These are phyloP conservation scores for Dichotomocladium elegans DNA, from an alignment of 371 early-diverging fungal genomes.

Conservation along the genomic window DNA sequence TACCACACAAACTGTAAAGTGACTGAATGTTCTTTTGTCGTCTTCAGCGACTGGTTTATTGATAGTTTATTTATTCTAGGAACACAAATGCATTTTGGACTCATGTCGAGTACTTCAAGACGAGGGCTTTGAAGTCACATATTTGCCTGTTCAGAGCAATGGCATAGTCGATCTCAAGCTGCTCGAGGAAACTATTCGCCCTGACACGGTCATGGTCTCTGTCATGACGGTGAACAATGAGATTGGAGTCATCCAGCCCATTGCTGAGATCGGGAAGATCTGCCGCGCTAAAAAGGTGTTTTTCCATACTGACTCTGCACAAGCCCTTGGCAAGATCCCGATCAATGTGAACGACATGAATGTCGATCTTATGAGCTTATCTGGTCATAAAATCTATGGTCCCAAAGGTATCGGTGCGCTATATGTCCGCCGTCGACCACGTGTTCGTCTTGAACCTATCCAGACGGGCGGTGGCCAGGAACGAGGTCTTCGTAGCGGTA, in stretches of 20 bases:
- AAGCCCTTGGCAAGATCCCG: constrained; percentile 98
- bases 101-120: constrained; percentile 97
- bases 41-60: too few species aligned
- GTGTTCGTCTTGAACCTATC: constrained; percentile 93
- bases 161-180: constrained; percentile 82
- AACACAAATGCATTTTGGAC: constrained; percentile 99
- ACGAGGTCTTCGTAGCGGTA: constrained; percentile 97
- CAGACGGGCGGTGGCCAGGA: constrained; percentile 99
- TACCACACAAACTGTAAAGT: constrained; percentile 94
- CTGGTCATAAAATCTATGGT: constrained; percentile 99
- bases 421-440: constrained; percentile 94
- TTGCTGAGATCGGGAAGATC: constrained; percentile 91
- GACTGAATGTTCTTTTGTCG: too few species aligned
- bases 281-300: constrained; percentile 88
- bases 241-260: constrained; percentile 98
- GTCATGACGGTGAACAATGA: constrained; percentile 99
- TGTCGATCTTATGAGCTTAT: constrained; percentile 96
- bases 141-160: constrained; percentile 88
- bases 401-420: constrained; percentile 99
- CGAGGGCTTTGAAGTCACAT: constrained; percentile 98
- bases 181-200: constrained; percentile 86
- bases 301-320: constrained; percentile 99
- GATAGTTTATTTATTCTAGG: constrained; percentile 55
- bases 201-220: constrained; percentile 92
- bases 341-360: constrained; percentile 96